Conservation (phyloP, 2,329 filamentous ascomycete genomes). For the Zymoseptoria passerinii region DNA sequence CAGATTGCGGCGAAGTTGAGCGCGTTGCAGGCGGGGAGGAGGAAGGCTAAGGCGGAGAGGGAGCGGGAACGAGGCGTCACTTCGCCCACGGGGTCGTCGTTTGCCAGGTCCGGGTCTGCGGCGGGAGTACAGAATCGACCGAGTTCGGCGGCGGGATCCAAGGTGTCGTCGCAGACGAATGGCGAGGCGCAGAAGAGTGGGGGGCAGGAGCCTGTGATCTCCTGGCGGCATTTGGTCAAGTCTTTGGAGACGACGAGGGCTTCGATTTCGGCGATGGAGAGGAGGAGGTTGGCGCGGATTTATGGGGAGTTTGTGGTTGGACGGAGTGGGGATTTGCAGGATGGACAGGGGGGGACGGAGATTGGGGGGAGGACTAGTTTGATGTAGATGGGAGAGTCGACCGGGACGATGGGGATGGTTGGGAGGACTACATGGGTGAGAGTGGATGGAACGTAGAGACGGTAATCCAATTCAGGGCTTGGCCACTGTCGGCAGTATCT, state of each 20-base stretch:
- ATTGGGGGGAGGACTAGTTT: slow-evolving; percentile 86
- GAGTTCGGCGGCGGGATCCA: not conserved
- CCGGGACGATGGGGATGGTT: too few species aligned
- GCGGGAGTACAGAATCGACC: not conserved
- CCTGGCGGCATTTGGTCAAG: slow-evolving; percentile 73
- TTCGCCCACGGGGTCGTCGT: slow-evolving; percentile 6
- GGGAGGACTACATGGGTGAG: too few species aligned
- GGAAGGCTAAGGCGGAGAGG: slow-evolving; percentile 48
- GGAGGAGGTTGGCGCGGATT: slow-evolving; percentile 64
- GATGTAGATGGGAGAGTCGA: slow-evolving; percentile 51
- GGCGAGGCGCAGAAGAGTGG: slow-evolving; percentile 2
- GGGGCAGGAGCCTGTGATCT: slow-evolving; percentile 62
- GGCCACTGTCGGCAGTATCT: too few species aligned
- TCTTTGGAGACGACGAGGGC: slow-evolving; percentile 69
- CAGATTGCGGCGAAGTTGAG: slow-evolving; percentile 74
- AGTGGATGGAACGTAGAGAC: too few species aligned
- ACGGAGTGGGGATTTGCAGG: slow-evolving; percentile 89
- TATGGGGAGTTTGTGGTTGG: slow-evolving; percentile 91
- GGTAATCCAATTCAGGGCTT: too few species aligned
- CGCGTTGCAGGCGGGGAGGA: slow-evolving; percentile 64
- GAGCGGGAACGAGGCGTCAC: not conserved
- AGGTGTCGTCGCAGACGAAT: slow-evolving; percentile 2
- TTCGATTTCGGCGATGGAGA: slow-evolving; percentile 74
- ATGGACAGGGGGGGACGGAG: slow-evolving; percentile 83
- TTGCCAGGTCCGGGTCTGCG: slow-evolving; percentile 5